Conservation (phyloP, 2,329 filamentous ascomycete species). For the Fusarium marasasianum region DNA sequence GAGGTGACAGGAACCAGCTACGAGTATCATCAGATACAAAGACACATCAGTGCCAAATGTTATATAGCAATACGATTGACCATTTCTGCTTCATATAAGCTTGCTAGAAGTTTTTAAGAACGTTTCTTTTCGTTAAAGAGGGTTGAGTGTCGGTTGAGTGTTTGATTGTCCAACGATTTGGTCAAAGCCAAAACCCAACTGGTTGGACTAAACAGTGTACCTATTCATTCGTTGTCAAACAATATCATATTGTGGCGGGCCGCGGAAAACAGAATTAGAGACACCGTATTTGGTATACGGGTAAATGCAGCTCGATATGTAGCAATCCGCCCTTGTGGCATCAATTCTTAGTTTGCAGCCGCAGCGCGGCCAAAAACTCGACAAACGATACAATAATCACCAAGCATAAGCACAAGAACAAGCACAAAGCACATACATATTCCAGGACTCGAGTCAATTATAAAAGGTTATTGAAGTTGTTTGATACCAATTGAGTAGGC, state of each 20-base stretch:
- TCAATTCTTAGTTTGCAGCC: not conserved
- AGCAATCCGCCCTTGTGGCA: not conserved
- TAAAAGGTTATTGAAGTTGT: conserved; percentile 3
- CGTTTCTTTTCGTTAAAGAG: not conserved
- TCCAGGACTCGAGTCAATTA: not conserved
- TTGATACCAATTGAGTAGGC: conserved; percentile 4
- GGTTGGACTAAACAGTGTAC: not conserved
- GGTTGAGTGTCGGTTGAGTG: not conserved
- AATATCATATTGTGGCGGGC: not conserved
- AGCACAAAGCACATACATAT: not conserved
- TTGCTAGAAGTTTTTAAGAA: not conserved
- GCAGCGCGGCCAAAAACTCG: not conserved
- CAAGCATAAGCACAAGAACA: not conserved
- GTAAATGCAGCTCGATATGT: not conserved
- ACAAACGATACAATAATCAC: not conserved
- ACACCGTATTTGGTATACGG: not conserved
- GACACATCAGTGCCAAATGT: not conserved
- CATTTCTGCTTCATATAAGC: not conserved
- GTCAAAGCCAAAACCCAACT: not conserved
- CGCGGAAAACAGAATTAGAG: not conserved
- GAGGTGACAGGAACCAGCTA: not conserved
- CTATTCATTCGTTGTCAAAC: not conserved
- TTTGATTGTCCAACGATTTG: not conserved
- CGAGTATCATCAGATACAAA: not conserved
- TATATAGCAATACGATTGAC: not conserved